Evolutionary conservation across 306 rosid genomes (phyloP).

Genomic region (Citrullus mucosospermus): DNA sequence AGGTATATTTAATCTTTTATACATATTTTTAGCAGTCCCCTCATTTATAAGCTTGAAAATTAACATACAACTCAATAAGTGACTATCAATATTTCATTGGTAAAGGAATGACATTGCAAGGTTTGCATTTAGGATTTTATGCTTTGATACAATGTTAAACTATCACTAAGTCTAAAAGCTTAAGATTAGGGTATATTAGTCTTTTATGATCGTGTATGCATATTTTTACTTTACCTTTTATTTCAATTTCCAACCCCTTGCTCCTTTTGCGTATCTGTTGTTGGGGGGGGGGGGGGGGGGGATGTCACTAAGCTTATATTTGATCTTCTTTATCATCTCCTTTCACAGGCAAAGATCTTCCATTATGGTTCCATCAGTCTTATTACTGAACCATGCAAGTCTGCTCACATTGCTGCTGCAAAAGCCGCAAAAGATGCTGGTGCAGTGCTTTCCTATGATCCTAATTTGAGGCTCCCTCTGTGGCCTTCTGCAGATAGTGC

Average conservation of each 20-base stretch:
- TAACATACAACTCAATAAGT: not conserved
- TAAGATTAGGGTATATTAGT: not conserved
- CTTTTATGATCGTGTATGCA: not conserved
- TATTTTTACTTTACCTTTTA: not conserved
- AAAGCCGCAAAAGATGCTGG: conserved; percentile 92
- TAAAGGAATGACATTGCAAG: not conserved
- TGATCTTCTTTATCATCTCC: not conserved
- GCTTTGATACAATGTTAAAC: not conserved
- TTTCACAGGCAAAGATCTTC: conserved; percentile 72
- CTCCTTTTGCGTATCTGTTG: not conserved
- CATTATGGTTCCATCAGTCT: conserved; percentile 96
- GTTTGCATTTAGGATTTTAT: not conserved
- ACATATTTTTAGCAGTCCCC: not conserved
- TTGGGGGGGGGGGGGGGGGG: not conserved
- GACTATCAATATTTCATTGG: not conserved
- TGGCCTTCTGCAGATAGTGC: conserved; percentile 91
- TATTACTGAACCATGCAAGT: conserved; percentile 90
- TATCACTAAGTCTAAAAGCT: not conserved
- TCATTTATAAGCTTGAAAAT: not conserved
- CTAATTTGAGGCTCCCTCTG: conserved; percentile 90
- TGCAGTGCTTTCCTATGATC: conserved; percentile 74
- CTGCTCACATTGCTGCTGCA: conserved; percentile 86
- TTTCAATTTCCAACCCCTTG: not conserved
- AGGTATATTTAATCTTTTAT: not conserved
- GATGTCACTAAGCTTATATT: not conserved